Evolutionary conservation across 306 rosid genomes (phyloP), one percentile per base, ranked within the genome.

Genomic region (Spatholobus suberectus): DNA sequence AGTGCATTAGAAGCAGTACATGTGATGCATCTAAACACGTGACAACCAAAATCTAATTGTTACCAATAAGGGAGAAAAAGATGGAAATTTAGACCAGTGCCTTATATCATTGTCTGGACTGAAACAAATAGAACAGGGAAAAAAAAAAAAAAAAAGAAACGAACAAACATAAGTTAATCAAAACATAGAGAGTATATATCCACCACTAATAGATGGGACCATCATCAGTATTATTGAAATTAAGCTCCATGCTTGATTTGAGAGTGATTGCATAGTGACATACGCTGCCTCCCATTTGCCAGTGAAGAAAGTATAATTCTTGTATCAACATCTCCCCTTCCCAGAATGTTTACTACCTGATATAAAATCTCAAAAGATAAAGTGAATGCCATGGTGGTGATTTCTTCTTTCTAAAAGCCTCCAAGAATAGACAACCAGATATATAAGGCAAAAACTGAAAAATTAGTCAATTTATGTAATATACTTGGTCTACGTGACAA

Each of bases 271-370:
- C 34, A 61, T n/a, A 75, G 51, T 27, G 74, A 89, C 94, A 78
- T 92, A 96, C 98, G 93, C 69, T 21, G 98, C 98, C 75, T 96
- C 97, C 99, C 99, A 96, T 89, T 94, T 96, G 15, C 97, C 97
- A 62, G 97, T 93, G 90, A 96, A 94, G 94, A 96, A 94, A 83
- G 97, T 96, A 87, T 92, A 96, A 61, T 96, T 96, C 90, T 92
- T 77, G 91, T 81, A 68, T 96, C 99, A 79, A 96, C 97, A 96
- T 96, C 90, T 96, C 99, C 47, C 99, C 99, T 90, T 96, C 99
- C 97, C 99, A 93, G 77, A 96, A 96, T 62, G 99, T 96, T 96
- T 73, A 93, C 97, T 8, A 96, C 99, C 99, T 96, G 90, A 54
- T 47, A 82, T 37, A 81, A 78, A 82, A 11, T 20, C 17, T 70